Evolutionary conservation across 176 grass and related monocot genomes (phyloP).

Genomic region (Guadua angustifolia): DNA sequence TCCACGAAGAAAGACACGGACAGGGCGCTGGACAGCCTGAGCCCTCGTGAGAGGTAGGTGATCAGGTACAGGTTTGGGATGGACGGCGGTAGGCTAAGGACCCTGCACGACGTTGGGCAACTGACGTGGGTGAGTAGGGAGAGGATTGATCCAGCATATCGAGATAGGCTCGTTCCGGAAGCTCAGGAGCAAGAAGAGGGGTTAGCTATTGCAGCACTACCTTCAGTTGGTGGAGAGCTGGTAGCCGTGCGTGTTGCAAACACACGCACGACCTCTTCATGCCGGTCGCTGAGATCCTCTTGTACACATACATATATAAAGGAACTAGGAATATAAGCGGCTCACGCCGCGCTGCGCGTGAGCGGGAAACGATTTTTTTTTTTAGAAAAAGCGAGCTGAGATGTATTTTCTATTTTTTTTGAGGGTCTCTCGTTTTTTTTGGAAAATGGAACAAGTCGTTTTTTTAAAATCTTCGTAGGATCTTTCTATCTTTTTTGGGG

Average conservation of each 20-base stretch:
- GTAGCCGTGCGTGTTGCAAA: constrained; percentile 21
- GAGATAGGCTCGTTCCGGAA: constrained; percentile 85
- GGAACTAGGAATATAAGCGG: too few relatives aligned
- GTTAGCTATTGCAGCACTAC: constrained; percentile 65
- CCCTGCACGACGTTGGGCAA: constrained; percentile 78
- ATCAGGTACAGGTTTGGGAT: constrained; percentile 78
- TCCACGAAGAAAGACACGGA: constrained; percentile 69
- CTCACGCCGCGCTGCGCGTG: too few relatives aligned
- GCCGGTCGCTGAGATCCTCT: too few relatives aligned
- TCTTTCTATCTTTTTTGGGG: too few relatives aligned
- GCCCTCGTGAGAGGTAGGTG: constrained; percentile 69
- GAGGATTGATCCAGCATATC: constrained; percentile 73
- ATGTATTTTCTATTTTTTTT: too few relatives aligned
- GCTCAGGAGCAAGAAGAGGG: constrained; percentile 69
- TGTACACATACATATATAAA: too few relatives aligned
- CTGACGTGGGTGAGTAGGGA: constrained; percentile 81
- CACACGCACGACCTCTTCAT: too few relatives aligned
- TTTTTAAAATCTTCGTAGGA: too few relatives aligned
- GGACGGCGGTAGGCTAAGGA: constrained; percentile 66
- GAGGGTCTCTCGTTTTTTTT: too few relatives aligned
- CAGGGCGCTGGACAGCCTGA: constrained; percentile 67
- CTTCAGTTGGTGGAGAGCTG: constrained; percentile 44
- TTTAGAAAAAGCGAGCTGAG: too few relatives aligned
- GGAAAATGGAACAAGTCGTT: too few relatives aligned
- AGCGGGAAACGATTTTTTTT: too few relatives aligned